Evolutionary conservation across 2,329 filamentous ascomycete genomes (phyloP).

Genomic region (Colletotrichum graminicola): DNA sequence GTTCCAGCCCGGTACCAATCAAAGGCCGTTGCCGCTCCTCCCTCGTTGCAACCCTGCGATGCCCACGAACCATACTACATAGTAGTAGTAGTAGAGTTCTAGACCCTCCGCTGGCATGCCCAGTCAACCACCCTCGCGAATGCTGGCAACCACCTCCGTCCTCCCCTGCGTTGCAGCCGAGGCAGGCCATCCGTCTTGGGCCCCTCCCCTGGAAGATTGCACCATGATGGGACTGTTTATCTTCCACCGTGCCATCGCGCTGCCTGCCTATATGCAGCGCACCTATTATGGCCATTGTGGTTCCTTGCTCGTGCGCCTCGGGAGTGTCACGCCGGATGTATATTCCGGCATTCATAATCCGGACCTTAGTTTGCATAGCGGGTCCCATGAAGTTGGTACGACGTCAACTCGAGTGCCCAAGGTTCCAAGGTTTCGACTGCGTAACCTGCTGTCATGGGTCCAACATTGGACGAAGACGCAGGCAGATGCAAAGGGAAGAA

Average conservation of each 20-base stretch:
- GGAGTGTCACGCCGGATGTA: not conserved
- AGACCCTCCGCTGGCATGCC: constrained; percentile 30
- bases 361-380: constrained; percentile 4
- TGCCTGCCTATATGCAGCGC: not conserved
- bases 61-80: not conserved
- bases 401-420: not conserved
- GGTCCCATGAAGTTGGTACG: constrained; percentile 1
- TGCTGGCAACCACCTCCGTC: not conserved
- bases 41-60: constrained; percentile 31
- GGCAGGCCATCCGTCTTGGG: not conserved
- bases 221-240: constrained; percentile 1
- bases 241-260: not conserved
- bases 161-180: not conserved
- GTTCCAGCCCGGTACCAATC: constrained; percentile 27
- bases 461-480: not conserved
- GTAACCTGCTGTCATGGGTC: not conserved
- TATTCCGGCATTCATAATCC: constrained; percentile 4
- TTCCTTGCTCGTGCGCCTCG: not conserved
- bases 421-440: not conserved
- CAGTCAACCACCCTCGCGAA: constrained; percentile 10
- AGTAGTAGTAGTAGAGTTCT: no score
- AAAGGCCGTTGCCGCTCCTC: constrained; percentile 13
- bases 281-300: not conserved
- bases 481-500: not conserved
- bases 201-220: not conserved